Evolutionary conservation across 2,329 filamentous ascomycete species (phyloP).

Genomic region (Ceratocystis destructans): DNA sequence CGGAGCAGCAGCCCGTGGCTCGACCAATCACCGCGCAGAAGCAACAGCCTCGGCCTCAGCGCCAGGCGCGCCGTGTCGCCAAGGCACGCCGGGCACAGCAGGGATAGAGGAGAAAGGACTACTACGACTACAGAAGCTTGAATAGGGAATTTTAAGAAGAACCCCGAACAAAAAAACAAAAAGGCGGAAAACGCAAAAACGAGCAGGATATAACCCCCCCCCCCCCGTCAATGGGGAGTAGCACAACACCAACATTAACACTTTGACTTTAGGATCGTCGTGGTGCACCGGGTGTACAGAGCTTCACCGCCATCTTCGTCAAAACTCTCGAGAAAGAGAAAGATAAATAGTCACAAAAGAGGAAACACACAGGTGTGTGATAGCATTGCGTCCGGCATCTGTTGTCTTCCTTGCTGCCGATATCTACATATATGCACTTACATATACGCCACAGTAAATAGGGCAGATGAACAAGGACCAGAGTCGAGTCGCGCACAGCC

Average conservation of each 20-base stretch:
- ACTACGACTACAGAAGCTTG: background rate
- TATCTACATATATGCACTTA: background rate
- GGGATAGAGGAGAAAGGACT: background rate
- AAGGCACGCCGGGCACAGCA: no score
- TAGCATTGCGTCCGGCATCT: background rate
- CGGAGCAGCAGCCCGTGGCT: no score
- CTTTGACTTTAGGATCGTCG: background rate
- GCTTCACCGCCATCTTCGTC: constrained; percentile 1
- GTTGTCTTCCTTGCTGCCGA: background rate
- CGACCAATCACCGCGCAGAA: no score
- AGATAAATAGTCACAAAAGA: background rate
- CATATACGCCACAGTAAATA: background rate
- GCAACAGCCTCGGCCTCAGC: no score
- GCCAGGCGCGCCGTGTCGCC: no score
- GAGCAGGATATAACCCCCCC: background rate
- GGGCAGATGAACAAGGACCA: background rate
- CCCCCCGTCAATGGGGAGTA: background rate
- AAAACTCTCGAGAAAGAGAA: background rate
- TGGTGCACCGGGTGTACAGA: background rate
- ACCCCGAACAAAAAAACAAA: background rate
- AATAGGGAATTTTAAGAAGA: background rate
- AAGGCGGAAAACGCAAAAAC: background rate
- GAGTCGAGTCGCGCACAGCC: background rate
- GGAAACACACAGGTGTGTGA: background rate
- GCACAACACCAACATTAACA: background rate